phyloP scores from a whole-genome alignment of 768 basidiomycete genomes.

The Mycena alexandri region DNA sequence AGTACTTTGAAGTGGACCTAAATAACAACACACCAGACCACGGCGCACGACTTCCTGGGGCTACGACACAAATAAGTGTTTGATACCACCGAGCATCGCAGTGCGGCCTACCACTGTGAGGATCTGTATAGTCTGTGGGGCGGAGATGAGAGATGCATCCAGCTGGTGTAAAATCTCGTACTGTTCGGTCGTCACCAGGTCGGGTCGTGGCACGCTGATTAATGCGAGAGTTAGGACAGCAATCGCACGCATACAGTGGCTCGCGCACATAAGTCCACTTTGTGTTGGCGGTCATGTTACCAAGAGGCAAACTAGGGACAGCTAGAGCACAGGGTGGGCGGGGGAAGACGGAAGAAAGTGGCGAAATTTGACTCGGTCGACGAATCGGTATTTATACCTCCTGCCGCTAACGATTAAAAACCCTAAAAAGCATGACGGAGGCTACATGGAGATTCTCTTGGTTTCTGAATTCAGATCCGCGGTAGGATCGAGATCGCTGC shows the following conservation, averaged over 20 bases:
- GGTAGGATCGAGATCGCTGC: background rate
- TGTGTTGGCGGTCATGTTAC: background rate
- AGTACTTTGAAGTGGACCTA: background rate
- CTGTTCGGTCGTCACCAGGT: background rate
- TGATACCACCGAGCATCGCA: background rate
- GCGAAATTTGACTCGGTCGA: background rate
- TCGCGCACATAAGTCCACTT: slow-evolving; percentile 7
- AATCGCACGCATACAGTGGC: background rate
- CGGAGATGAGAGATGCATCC: background rate
- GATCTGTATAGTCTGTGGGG: background rate
- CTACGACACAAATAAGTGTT: background rate
- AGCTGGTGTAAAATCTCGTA: background rate
- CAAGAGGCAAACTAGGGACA: too few relatives aligned
- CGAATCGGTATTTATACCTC: slow-evolving; percentile 4
- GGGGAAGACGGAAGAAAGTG: background rate
- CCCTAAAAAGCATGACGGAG: background rate
- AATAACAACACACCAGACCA: background rate
- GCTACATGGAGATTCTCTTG: background rate
- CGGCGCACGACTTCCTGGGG: background rate
- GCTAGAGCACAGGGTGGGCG: background rate
- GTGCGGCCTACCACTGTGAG: background rate
- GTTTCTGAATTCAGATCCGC: background rate
- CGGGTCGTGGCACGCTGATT: background rate
- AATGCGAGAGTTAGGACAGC: background rate
- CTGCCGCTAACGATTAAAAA: background rate